Evolutionary conservation across 2,329 filamentous ascomycete species (phyloP).

Genomic region (Fonsecaea monophora): DNA sequence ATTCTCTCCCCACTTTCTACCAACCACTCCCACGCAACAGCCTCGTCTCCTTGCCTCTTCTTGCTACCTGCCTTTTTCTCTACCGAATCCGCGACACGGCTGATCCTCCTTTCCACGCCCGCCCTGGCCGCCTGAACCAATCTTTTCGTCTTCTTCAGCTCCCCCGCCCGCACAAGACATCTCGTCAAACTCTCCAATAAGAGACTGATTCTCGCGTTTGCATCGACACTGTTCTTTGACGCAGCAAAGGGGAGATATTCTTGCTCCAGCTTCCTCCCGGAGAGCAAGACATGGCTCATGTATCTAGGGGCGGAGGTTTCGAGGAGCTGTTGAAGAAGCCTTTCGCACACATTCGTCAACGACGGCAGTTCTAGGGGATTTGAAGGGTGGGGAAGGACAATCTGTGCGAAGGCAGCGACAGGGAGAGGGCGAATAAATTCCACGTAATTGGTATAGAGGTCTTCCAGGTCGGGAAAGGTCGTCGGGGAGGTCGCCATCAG

Average conservation of each 20-base stretch:
- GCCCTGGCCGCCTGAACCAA: constrained; percentile 57
- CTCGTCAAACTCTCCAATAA: constrained; percentile 70
- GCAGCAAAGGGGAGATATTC: constrained; percentile 73
- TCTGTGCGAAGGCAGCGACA: constrained; percentile 54
- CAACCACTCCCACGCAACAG: constrained; percentile 49
- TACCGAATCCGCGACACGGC: constrained; percentile 48
- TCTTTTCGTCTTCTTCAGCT: constrained; percentile 44
- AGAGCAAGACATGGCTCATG: constrained; percentile 52
- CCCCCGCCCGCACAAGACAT: constrained; percentile 52
- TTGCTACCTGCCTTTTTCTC: constrained; percentile 52
- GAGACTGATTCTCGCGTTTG: constrained; percentile 76
- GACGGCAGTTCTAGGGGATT: constrained; percentile 36
- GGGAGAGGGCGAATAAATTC: constrained; percentile 56
- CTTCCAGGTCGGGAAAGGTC: constrained; percentile 47
- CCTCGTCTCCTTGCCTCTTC: constrained; percentile 40
- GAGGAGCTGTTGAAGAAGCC: constrained; percentile 59
- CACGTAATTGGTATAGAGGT: constrained; percentile 53
- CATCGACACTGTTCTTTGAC: constrained; percentile 64
- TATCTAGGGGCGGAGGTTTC: constrained; percentile 50
- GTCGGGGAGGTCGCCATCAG: constrained; percentile 33
- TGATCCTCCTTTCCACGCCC: constrained; percentile 61
- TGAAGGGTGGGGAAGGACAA: constrained; percentile 47
- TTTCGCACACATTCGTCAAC: constrained; percentile 61
- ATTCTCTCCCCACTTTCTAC: constrained; percentile 52
- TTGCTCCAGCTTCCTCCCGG: constrained; percentile 58